These are phyloP conservation scores for Moesziomyces sp. DNA, from an alignment of 1,284 basidiomycete genomes.

Conservation along the genomic window DNA sequence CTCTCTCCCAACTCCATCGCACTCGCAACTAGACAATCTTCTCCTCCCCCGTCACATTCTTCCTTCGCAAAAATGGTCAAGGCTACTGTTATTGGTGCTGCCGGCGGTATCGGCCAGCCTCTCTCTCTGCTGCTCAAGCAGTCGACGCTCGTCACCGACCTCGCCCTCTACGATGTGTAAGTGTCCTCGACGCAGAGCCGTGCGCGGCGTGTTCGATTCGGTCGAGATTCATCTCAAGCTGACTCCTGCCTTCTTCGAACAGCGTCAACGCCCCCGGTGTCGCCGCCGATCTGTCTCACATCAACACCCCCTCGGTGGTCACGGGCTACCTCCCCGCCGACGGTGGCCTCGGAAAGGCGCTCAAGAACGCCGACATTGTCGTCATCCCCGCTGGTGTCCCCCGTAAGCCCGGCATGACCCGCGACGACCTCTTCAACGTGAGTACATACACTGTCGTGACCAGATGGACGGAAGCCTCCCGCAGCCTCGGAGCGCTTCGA, in stretches of 20 bases:
- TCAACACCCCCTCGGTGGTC: constrained; percentile 71
- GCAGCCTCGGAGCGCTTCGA: neutral
- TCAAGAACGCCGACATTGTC: constrained; percentile 87
- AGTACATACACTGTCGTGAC: constrained; percentile 22
- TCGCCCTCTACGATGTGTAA: constrained; percentile 94
- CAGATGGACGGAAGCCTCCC: too few relatives aligned
- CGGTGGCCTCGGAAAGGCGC: constrained; percentile 82
- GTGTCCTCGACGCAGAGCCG: constrained; percentile 69
- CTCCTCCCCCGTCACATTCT: neutral
- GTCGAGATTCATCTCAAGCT: too few relatives aligned
- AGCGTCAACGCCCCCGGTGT: constrained; percentile 82
- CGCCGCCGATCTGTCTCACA: constrained; percentile 91
- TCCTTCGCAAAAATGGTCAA: constrained; percentile 55
- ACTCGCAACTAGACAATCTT: neutral
- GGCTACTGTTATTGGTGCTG: constrained; percentile 66
- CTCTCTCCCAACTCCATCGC: constrained; percentile 17
- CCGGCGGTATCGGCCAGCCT: constrained; percentile 76
- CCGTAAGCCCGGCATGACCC: constrained; percentile 78
- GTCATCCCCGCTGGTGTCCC: constrained; percentile 98
- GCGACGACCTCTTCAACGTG: constrained; percentile 94
- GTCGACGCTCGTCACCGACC: constrained; percentile 78
- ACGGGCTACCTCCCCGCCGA: constrained; percentile 70
- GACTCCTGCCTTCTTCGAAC: neutral
- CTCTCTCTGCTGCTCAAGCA: constrained; percentile 88
- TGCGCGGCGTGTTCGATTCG: too few relatives aligned